phyloP scores from a whole-genome alignment of 495 filamentous ascomycete genomes.

The Chaetomidium leptoderma region DNA sequence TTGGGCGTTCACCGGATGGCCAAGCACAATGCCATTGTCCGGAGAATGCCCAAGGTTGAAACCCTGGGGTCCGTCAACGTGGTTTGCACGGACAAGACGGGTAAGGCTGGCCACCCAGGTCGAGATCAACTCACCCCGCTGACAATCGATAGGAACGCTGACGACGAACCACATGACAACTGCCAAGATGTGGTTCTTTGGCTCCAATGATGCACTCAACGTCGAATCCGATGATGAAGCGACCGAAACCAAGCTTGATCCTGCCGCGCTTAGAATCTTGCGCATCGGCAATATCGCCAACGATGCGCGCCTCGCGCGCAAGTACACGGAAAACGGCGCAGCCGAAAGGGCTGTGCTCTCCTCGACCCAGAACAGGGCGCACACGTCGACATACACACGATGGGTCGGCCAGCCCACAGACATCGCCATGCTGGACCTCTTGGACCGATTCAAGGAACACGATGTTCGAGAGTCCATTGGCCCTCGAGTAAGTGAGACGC shows the following conservation, averaged over 20 bases:
- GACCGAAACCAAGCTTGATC: conserved; percentile 56
- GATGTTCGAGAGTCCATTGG: conserved; percentile 84
- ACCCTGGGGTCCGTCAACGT: conserved; percentile 98
- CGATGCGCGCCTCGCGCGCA: conserved; percentile 71
- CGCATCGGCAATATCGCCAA: conserved; percentile 95
- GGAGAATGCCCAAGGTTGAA: conserved; percentile 91
- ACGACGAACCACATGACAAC: conserved; percentile 99
- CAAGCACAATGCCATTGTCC: conserved; percentile 85
- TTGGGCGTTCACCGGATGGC: conserved; percentile 95
- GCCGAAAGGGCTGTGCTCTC: conserved; percentile 73
- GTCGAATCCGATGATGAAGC: conserved; percentile 66
- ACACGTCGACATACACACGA: conserved; percentile 64
- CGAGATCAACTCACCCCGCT: background rate
- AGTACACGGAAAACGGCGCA: conserved; percentile 54
- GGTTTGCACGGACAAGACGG: conserved; percentile 97
- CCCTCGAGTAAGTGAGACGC: conserved; percentile 72
- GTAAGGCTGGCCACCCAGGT: conserved; percentile 30
- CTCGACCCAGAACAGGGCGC: conserved; percentile 61
- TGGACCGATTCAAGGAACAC: conserved; percentile 84
- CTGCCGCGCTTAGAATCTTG: conserved; percentile 71
- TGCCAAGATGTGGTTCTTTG: conserved; percentile 93
- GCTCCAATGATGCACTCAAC: conserved; percentile 63
- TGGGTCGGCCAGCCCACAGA: conserved; percentile 98
- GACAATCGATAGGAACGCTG: conserved; percentile 59
- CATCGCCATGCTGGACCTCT: conserved; percentile 86